Evolutionary conservation across 2,329 filamentous ascomycete genomes (phyloP).

Genomic region (Colletotrichum sp.): DNA sequence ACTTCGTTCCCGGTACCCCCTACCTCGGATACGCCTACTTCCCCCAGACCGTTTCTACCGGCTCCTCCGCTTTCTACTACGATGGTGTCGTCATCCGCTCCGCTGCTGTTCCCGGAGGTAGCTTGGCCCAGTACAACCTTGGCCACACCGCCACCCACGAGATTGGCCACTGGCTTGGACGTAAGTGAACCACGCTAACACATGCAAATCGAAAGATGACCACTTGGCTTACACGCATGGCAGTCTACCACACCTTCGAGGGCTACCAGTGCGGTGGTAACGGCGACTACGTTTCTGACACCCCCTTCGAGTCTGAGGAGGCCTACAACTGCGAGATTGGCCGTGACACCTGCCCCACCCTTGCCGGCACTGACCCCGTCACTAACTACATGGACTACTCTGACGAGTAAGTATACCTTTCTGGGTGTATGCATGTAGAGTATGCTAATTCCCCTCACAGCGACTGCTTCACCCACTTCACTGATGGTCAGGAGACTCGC

Average conservation of each 20-base stretch:
- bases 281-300: constrained; percentile 47
- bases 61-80: constrained; percentile 37
- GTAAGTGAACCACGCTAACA: not conserved
- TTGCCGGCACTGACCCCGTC: constrained; percentile 37
- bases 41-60: constrained; percentile 31
- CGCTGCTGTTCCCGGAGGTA: constrained; percentile 41
- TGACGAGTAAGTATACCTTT: constrained; percentile 38
- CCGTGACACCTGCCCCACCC: constrained; percentile 38
- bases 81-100: constrained; percentile 45
- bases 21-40: constrained; percentile 52
- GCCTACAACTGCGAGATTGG: constrained; percentile 39
- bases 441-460: constrained; percentile 22
- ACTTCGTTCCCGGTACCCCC: constrained; percentile 46
- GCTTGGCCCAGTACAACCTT: constrained; percentile 35
- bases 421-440: not conserved
- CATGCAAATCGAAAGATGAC: not conserved
- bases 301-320: constrained; percentile 39
- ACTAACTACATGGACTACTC: constrained; percentile 47
- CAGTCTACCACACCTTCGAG: constrained; percentile 52
- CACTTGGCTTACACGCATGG: not conserved
- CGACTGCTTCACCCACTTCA: constrained; percentile 51
- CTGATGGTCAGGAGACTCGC: constrained; percentile 41
- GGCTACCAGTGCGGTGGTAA: constrained; percentile 38
- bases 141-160: constrained; percentile 45
- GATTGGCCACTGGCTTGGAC: constrained; percentile 54